phyloP scores from a whole-genome alignment of 345 rosid genomes.

The Schrenkiella parvula region DNA sequence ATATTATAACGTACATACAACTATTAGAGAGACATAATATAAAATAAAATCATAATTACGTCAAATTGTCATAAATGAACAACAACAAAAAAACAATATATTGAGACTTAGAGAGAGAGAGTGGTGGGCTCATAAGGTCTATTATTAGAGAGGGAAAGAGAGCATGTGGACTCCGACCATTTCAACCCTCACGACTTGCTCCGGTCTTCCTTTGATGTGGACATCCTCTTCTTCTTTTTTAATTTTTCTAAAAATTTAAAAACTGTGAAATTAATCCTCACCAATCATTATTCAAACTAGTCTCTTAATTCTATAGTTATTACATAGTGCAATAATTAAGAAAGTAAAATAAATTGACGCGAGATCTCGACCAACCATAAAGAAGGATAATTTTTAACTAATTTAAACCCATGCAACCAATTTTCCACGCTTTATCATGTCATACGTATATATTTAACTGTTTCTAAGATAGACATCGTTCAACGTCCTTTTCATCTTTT shows the following conservation, averaged over 20 bases:
- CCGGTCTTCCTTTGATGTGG: slow-evolving; percentile 30
- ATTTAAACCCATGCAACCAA: slow-evolving; percentile 12
- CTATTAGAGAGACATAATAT: not conserved
- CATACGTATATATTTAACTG: not conserved
- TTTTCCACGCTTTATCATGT: not conserved
- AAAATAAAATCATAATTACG: not conserved
- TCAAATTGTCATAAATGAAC: not conserved
- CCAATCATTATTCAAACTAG: slow-evolving; percentile 7
- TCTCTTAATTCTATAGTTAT: not conserved
- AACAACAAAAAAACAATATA: not conserved
- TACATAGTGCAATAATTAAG: not conserved
- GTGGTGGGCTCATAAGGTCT: not conserved
- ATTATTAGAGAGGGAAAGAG: slow-evolving; percentile 24
- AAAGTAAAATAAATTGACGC: not conserved
- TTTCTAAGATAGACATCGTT: not conserved
- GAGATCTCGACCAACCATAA: slow-evolving; percentile 10
- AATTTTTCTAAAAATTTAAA: not conserved
- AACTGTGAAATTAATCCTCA: not conserved
- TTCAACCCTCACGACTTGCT: slow-evolving; percentile 34
- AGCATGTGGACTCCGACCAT: slow-evolving; percentile 36
- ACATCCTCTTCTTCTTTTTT: not conserved
- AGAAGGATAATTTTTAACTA: not conserved
- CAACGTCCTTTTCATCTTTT: slow-evolving; percentile 7
- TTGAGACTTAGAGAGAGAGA: not conserved
- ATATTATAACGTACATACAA: not conserved